Conservation (phyloP, 371 early-diverging fungal genomes). For the Mucor lusitanicus region DNA sequence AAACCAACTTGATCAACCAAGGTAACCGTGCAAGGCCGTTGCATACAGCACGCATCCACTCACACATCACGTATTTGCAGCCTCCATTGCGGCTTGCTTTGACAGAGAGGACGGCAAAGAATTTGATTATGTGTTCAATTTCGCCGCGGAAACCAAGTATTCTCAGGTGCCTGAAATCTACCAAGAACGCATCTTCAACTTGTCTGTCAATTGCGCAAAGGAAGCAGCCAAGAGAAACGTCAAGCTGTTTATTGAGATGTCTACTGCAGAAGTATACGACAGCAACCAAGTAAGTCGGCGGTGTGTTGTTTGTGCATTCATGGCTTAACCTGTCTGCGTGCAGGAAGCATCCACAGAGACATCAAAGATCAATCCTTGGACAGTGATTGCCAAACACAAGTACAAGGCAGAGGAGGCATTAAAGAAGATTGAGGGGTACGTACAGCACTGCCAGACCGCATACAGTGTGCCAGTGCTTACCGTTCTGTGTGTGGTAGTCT, state of each 20-base stretch:
- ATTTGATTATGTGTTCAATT: conserved; percentile 89
- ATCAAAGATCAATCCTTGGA: conserved; percentile 84
- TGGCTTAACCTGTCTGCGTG: neutral
- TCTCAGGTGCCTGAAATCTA: conserved; percentile 85
- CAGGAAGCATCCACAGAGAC: conserved; percentile 76
- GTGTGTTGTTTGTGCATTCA: neutral
- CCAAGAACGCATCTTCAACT: conserved; percentile 78
- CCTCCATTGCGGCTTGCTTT: conserved; percentile 75
- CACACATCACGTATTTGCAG: conserved; percentile 24
- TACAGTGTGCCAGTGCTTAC: neutral
- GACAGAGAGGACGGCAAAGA: conserved; percentile 63
- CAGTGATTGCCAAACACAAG: conserved; percentile 75
- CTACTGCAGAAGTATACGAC: conserved; percentile 90
- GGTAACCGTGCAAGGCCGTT: conserved; percentile 43
- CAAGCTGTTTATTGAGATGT: conserved; percentile 79
- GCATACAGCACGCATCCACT: neutral
- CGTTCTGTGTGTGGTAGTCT: conserved; percentile 42
- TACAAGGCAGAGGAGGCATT: conserved; percentile 81
- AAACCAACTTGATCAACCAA: conserved; percentile 79
- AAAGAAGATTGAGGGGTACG: conserved; percentile 54
- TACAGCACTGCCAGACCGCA: neutral
- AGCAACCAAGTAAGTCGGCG: conserved; percentile 61
- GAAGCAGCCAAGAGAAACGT: conserved; percentile 81
- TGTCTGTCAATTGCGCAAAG: conserved; percentile 75
- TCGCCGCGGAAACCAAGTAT: conserved; percentile 91